These are phyloP conservation scores for Dalbergia oliveri DNA, from an alignment of 306 rosid genomes.

Conservation along the genomic window DNA sequence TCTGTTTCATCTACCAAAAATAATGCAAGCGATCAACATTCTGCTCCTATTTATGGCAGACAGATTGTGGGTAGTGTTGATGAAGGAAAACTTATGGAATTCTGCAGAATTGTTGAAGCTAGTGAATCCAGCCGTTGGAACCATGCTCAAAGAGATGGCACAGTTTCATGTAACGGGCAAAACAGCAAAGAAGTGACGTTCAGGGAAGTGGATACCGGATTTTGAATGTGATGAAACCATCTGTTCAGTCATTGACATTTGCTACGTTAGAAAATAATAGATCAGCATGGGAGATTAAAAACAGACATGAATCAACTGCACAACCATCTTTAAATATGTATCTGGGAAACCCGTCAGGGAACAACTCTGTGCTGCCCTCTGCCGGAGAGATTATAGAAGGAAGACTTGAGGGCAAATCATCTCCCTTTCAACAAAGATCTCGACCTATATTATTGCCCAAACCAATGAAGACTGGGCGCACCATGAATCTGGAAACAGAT, in stretches of 20 bases:
- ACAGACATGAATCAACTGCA: constrained; percentile 54
- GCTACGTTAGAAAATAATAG: constrained; percentile 62
- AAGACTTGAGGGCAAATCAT: constrained; percentile 66
- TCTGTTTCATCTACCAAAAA: constrained; percentile 55
- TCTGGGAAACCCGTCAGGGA: constrained; percentile 72
- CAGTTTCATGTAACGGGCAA: constrained; percentile 51
- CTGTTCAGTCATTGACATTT: constrained; percentile 64
- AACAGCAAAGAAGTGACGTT: constrained; percentile 55
- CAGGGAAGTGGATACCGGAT: constrained; percentile 60
- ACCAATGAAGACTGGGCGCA: constrained; percentile 59
- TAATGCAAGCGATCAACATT: constrained; percentile 55
- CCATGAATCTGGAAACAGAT: constrained; percentile 60
- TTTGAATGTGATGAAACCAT: constrained; percentile 59
- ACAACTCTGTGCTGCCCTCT: constrained; percentile 63
- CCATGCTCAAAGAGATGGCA: constrained; percentile 60
- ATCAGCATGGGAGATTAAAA: constrained; percentile 64
- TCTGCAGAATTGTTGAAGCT: constrained; percentile 86
- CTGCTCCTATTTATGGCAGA: constrained; percentile 60
- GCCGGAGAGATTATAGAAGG: constrained; percentile 63
- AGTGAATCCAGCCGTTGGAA: constrained; percentile 65
- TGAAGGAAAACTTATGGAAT: constrained; percentile 85
- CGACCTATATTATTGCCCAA: constrained; percentile 83
- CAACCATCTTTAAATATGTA: constrained; percentile 81
- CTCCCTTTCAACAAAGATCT: constrained; percentile 69
- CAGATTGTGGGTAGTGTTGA: constrained; percentile 56